phyloP scores from a whole-genome alignment of 108 stramenopile genomes.

The Fistulifera solaris region DNA sequence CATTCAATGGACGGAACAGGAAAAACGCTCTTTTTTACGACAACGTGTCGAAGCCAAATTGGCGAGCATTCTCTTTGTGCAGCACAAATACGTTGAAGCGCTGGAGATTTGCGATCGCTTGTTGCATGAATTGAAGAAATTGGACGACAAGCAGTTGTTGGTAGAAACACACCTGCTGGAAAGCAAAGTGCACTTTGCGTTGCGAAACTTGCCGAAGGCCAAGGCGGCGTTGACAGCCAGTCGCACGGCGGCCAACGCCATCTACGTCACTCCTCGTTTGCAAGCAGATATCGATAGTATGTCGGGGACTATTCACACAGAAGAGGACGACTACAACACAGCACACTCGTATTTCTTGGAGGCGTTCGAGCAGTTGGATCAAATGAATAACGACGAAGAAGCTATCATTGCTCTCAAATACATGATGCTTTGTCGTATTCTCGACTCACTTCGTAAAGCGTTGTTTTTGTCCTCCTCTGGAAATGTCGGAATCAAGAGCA shows the following conservation, averaged over 20 bases:
- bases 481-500: conserved; percentile 39
- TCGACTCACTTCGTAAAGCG: conserved; percentile 75
- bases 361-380: conserved; percentile 95
- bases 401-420: conserved; percentile 86
- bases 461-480: conserved; percentile 59
- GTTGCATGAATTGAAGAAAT: conserved; percentile 92
- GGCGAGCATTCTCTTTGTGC: conserved; percentile 76
- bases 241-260: conserved; percentile 93
- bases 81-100: conserved; percentile 77
- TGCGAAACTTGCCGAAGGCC: conserved; percentile 94
- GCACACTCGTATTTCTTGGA: conserved; percentile 99
- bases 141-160: conserved; percentile 98
- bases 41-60: conserved; percentile 96
- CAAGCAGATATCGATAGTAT: conserved; percentile 96
- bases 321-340: conserved; percentile 98
- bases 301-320: conserved; percentile 94
- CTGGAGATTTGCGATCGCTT: conserved; percentile 77
- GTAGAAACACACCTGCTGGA: conserved; percentile 96
- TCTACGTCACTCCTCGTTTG: conserved; percentile 81
- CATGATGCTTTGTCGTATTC: conserved; percentile 95
- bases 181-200: conserved; percentile 89
- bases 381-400: conserved; percentile 64
- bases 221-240: conserved; percentile 97
- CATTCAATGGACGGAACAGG: conserved; percentile 84
- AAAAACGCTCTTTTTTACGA: conserved; percentile 93